Evolutionary conservation across 2,329 filamentous ascomycete genomes (phyloP), one percentile per base, ranked within the genome.

Genomic region (Diaporthe nobilis): DNA sequence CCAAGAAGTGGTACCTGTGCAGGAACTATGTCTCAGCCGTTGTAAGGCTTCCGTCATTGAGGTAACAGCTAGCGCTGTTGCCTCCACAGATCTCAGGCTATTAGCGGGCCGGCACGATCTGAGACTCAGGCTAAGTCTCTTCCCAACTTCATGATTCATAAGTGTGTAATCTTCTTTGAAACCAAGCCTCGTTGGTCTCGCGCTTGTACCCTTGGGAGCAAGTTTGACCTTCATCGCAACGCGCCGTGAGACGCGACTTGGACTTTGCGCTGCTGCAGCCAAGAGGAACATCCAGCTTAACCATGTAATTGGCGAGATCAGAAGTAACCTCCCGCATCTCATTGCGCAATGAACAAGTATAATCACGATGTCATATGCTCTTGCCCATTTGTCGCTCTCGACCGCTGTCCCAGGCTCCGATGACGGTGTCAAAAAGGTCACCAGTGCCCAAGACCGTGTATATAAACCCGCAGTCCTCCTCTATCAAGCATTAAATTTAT

Each of bases 361-460:
- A 15, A 51, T 51, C 63, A n/a, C 44, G 44, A n/a, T 67, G 42
- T 67, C 63, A 67, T 67, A 34, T 67, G 63, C 12, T 51, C 12
- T n/a, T 25, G 44, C 51, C 37, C 5, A 67, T 44, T 51, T 51
- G 5, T n/a, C 4, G 9, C 12, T n/a, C 1, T 13, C 22, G 20
- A 15, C 15, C 0, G 5, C 15, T 51, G 28, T 51, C 10, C 4
- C 20, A 13, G 10, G 22, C 4, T 9, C 44, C 44, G 28, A 67
- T 67, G 44, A 15, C 4, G 10, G 37, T 1, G 28, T 4, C 28
- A 34, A 31, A 49, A 10, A 2, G 20, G 5, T 15, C 20, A n/a
- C 25, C 28, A 2, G 6, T 22, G 17, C 7, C 5, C 17, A 3
- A 12, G 28, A 34, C 6, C 17, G 9, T 34, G 20, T 67, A 67